Evolutionary conservation across 805 yeast genomes (phyloP), one percentile per base, ranked within the genome.

Genomic region (Candida caryicola): DNA sequence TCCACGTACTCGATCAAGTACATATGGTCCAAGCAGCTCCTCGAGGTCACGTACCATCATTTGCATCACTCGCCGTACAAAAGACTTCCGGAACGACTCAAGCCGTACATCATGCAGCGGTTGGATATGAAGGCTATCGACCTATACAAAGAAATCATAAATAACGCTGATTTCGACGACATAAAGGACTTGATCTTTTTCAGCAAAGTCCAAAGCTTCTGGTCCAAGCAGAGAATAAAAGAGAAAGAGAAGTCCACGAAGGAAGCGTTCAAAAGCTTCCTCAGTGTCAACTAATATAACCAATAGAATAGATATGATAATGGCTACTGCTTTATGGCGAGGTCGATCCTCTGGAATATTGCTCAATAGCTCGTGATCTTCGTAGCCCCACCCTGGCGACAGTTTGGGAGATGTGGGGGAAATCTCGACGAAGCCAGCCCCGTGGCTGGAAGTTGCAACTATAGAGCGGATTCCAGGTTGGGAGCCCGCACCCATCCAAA

Each of bases 131-230:
- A 44, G 29, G 54, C 52, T 4, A 29, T 35, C 19, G 51, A 46
- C 16, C 36, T 50, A 29, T 50, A 46, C 37, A 36, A 44, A 16
- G 48, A 48, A 18, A 46, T 50, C 17, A 19, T 50, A 16, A 37
- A 33, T 3, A 35, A 34, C 14, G 38, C 40, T 2, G 31, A 41
- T 25, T 48, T 50, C 34, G 28, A 26, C 15, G 44, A 43, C 15
- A 37, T 48, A 23, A 46, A 45, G 27, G 44, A 46, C 15, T 37
- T 34, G 23, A 43, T 50, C 23, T 41, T 36, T 25, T 46, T 46
- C 36, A 42, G 43, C 23, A 50, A 50, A 34, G 51, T 50, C 3
- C 54, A 50, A 39, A 42, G 52, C 15, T 50, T 29, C 35, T 50
- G 54, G 52, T 46, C 50, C n/a, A 46, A 47, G 26, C 48, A 41